Conservation (phyloP, 2,329 filamentous ascomycete genomes). For the Hypoxylon sp. region DNA sequence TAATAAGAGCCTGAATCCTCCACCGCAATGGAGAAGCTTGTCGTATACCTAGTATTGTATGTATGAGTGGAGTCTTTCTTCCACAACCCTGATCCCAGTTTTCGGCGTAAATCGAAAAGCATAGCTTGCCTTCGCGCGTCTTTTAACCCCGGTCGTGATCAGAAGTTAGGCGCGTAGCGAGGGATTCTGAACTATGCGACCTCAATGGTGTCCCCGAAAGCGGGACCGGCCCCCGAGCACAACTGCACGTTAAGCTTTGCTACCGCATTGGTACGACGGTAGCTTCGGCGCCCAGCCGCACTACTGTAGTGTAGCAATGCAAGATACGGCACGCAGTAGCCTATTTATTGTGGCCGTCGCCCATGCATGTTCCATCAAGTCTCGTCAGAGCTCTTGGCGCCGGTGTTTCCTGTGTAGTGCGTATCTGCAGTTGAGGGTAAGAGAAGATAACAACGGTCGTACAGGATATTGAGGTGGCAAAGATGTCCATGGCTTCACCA, state of each 20-base stretch:
- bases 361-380: constrained; percentile 18
- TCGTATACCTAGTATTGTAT: constrained; percentile 42
- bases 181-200: constrained; percentile 17
- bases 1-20: constrained; percentile 36
- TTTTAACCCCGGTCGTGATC: constrained; percentile 15
- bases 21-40: constrained; percentile 28
- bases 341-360: constrained; percentile 22
- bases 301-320: constrained; percentile 33
- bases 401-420: constrained; percentile 34
- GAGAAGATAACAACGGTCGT: constrained; percentile 4
- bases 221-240: constrained; percentile 27
- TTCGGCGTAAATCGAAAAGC: constrained; percentile 30
- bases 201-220: constrained; percentile 17
- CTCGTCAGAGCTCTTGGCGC: constrained; percentile 26
- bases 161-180: constrained; percentile 2
- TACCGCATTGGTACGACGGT: constrained; percentile 34
- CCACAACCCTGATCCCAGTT: constrained; percentile 23
- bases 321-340: constrained; percentile 35
- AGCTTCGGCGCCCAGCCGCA: constrained; percentile 35
- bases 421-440: constrained; percentile 13
- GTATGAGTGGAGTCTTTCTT: constrained; percentile 30
- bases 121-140: constrained; percentile 13
- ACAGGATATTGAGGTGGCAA: constrained; percentile 16
- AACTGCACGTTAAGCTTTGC: constrained; percentile 23
- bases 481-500: constrained; percentile 11